phyloP scores from a whole-genome alignment of 164 flowering plant species.

The Liquidambar formosana region DNA sequence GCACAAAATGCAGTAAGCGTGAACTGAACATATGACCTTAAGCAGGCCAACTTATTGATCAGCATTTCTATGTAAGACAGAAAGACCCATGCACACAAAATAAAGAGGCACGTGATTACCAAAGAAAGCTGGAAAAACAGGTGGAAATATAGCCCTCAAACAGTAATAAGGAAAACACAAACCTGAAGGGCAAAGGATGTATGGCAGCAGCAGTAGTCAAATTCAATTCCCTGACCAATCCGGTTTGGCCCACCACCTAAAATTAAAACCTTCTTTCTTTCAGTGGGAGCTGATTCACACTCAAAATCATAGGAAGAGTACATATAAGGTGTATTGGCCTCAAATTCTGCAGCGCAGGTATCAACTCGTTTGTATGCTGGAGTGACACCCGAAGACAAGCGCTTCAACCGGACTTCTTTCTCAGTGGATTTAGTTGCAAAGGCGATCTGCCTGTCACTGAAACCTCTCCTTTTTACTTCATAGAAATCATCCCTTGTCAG shows the following conservation, averaged over 20 bases:
- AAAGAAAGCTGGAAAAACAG: neutral
- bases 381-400: constrained; percentile 71
- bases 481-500: constrained; percentile 69
- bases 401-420: constrained; percentile 63
- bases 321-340: constrained; percentile 98
- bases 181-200: constrained; percentile 98
- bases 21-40: too few relatives aligned
- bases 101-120: too few relatives aligned
- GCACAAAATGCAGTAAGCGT: too few relatives aligned
- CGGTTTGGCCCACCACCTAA: constrained; percentile 98
- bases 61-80: too few relatives aligned
- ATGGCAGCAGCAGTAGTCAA: constrained; percentile 98
- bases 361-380: constrained; percentile 94
- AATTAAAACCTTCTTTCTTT: constrained; percentile 86
- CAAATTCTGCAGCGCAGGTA: constrained; percentile 99
- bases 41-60: too few relatives aligned
- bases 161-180: constrained; percentile 22
- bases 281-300: constrained; percentile 90
- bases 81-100: too few relatives aligned
- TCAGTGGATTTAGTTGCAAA: constrained; percentile 80
- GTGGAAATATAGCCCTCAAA: neutral
- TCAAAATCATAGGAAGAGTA: constrained; percentile 91
- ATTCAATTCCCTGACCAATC: constrained; percentile 98
- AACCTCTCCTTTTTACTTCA: constrained; percentile 88
- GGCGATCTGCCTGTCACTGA: constrained; percentile 94